Conservation (phyloP, 495 filamentous ascomycete species). For the Aspergillus nidulans region DNA sequence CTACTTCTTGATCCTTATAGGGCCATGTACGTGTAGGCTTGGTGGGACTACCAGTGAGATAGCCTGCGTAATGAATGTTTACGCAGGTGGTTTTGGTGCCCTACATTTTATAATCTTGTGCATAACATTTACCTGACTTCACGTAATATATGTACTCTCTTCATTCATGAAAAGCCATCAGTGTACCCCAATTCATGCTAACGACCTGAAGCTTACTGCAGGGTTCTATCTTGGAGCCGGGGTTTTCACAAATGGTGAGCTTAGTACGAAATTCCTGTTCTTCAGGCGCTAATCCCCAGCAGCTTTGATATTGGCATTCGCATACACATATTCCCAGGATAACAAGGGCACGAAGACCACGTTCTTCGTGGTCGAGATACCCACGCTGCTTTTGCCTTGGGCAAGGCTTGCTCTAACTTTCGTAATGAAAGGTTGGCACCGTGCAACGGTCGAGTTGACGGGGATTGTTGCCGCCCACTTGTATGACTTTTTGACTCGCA, state of each 20-base stretch:
- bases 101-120: constrained; percentile 63
- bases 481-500: constrained; percentile 76
- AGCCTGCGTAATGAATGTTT: constrained; percentile 61
- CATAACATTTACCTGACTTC: constrained; percentile 8
- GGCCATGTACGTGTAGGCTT: constrained; percentile 71
- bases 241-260: constrained; percentile 54
- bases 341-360: constrained; percentile 64
- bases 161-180: constrained; percentile 10
- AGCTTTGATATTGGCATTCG: constrained; percentile 72
- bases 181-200: constrained; percentile 29
- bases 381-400: constrained; percentile 68
- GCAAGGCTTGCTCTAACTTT: constrained; percentile 68
- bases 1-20: constrained; percentile 70
- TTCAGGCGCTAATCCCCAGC: constrained; percentile 24
- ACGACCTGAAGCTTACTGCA: constrained; percentile 46
- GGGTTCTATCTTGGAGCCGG: constrained; percentile 44
- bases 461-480: constrained; percentile 80
- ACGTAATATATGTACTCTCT: constrained; percentile 14
- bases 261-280: constrained; percentile 6
- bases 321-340: constrained; percentile 78
- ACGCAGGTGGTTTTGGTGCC: constrained; percentile 76
- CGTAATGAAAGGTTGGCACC: constrained; percentile 46
- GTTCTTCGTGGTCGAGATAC: constrained; percentile 75
- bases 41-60: constrained; percentile 91
- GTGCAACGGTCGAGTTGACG: constrained; percentile 51